Evolutionary conservation across 805 yeast species (phyloP).

Genomic region (Naumovozyma castellii): DNA sequence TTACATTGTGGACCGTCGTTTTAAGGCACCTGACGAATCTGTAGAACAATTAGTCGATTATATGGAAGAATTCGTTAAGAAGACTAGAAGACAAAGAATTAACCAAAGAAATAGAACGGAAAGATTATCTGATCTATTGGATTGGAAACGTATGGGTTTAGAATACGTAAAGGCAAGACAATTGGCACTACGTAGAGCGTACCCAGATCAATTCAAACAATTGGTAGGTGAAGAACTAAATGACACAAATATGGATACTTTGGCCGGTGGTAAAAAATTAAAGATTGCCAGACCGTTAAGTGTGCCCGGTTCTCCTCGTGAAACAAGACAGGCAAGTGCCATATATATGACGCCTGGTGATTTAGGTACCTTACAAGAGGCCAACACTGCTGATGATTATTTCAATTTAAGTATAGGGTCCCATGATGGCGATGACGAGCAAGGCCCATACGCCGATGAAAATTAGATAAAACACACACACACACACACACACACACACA

Average conservation of each 20-base stretch:
- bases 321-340: slow-evolving; percentile 28
- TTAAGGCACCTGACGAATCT: slow-evolving; percentile 86
- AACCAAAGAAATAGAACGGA: slow-evolving; percentile 97
- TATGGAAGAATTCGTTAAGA: slow-evolving; percentile 81
- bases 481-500: no score
- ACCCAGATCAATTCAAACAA: slow-evolving; percentile 67
- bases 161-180: slow-evolving; percentile 94
- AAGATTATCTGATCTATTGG: slow-evolving; percentile 81
- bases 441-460: slow-evolving; percentile 26
- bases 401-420: slow-evolving; percentile 33
- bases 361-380: slow-evolving; percentile 91
- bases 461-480: neutral
- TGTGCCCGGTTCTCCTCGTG: slow-evolving; percentile 94
- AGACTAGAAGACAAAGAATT: slow-evolving; percentile 93
- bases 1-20: slow-evolving; percentile 89
- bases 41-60: slow-evolving; percentile 81
- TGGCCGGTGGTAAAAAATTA: slow-evolving; percentile 36
- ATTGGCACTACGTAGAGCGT: slow-evolving; percentile 84
- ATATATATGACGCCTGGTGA: slow-evolving; percentile 96
- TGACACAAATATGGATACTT: slow-evolving; percentile 23
- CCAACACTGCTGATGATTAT: slow-evolving; percentile 73
- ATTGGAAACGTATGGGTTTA: slow-evolving; percentile 97
- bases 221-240: slow-evolving; percentile 25
- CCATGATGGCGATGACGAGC: slow-evolving; percentile 32
- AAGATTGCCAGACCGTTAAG: slow-evolving; percentile 86